Conservation (phyloP, 176 grass and related monocot species). For the Dactylis glomerata region DNA sequence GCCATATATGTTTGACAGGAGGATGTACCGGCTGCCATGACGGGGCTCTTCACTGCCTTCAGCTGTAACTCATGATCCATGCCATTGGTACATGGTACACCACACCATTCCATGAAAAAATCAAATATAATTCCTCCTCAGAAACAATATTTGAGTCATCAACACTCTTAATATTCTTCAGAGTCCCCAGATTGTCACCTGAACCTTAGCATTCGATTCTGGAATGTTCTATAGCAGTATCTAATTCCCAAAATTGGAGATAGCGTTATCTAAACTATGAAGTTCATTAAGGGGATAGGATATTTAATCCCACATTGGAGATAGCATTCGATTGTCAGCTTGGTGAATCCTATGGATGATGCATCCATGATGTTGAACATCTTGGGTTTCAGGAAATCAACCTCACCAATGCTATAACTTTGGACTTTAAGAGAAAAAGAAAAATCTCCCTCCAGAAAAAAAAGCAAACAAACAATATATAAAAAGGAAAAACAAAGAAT, state of each 20-base stretch:
- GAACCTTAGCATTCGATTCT: slow-evolving; percentile 17
- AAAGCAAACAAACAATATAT: background rate
- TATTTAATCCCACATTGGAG: slow-evolving; percentile 40
- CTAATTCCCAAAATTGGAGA: slow-evolving; percentile 39
- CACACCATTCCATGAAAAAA: slow-evolving; percentile 34
- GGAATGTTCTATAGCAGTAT: background rate
- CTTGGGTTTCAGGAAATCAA: slow-evolving; percentile 33
- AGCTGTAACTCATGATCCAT: background rate
- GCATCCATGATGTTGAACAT: slow-evolving; percentile 47
- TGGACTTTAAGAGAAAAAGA: background rate
- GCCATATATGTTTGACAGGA: slow-evolving; percentile 63
- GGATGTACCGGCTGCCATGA: slow-evolving; percentile 59
- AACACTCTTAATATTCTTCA: slow-evolving; percentile 30
- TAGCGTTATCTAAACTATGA: slow-evolving; percentile 32
- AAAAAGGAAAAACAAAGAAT: background rate
- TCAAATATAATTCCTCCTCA: slow-evolving; percentile 35
- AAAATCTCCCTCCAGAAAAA: background rate
- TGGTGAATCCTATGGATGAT: slow-evolving; percentile 47
- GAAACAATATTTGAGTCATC: slow-evolving; percentile 50
- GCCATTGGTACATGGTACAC: slow-evolving; percentile 29
- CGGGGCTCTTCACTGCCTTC: slow-evolving; percentile 8
- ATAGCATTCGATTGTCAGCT: too few species aligned
- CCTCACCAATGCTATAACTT: background rate
- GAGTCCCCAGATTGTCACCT: slow-evolving; percentile 25
- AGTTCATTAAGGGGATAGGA: slow-evolving; percentile 22